phyloP scores from a whole-genome alignment of 768 basidiomycete species.

The Gloeopeniophorella convolvens region DNA sequence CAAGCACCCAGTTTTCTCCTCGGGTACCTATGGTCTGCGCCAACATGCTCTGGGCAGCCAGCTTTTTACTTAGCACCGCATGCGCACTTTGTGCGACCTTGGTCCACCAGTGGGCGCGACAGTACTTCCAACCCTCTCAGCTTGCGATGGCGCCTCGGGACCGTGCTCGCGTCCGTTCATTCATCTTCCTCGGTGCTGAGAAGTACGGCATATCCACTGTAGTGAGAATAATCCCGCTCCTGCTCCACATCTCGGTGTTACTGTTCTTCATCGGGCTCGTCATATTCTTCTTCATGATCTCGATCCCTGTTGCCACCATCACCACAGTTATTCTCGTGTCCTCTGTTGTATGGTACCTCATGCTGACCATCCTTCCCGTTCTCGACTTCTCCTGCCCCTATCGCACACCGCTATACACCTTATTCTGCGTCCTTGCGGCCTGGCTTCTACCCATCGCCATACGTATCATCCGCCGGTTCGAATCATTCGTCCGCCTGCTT shows the following conservation, averaged over 20 bases:
- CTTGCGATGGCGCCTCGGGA: background rate
- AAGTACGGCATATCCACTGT: constrained; percentile 3
- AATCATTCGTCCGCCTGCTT: too few relatives aligned
- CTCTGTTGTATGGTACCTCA: background rate
- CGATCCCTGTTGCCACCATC: background rate
- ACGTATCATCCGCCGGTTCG: background rate
- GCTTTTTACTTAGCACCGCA: constrained; percentile 13
- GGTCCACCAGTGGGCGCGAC: constrained; percentile 17
- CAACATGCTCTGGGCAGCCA: constrained; percentile 18
- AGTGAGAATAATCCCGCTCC: constrained; percentile 1
- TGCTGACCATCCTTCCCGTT: constrained; percentile 4
- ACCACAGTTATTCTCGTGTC: background rate
- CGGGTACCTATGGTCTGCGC: background rate
- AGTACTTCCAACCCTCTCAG: constrained; percentile 11
- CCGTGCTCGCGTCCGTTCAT: constrained; percentile 3
- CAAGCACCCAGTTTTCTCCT: background rate
- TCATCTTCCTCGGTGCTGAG: constrained; percentile 8
- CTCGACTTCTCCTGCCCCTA: constrained; percentile 7
- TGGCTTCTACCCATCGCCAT: background rate
- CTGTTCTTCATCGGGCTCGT: constrained; percentile 14
- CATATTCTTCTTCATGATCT: constrained; percentile 11
- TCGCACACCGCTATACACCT: constrained; percentile 12
- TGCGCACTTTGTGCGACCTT: constrained; percentile 14
- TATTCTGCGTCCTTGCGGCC: constrained; percentile 3
- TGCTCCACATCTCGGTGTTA: constrained; percentile 17